Base-by-base conservation (phyloP, 2,329 filamentous ascomycete genomes). In the Talaromyces rugulosus region DNA sequence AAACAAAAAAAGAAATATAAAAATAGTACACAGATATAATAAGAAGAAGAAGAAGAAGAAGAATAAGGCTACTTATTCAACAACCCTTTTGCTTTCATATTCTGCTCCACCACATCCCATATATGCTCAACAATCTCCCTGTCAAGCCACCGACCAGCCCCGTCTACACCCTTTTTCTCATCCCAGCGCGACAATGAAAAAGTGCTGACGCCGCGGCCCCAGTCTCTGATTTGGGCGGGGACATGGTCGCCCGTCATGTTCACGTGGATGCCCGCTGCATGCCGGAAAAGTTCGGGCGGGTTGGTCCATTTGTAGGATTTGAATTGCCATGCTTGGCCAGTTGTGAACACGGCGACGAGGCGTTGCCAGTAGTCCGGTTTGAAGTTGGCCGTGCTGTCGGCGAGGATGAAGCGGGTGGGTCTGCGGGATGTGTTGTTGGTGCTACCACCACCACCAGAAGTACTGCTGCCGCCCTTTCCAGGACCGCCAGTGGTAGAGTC, bases 321-420 rank as follows among this genome's bases (percentile, higher is more conserved):
- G 80, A 99, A 99, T 78, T 99, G 95, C 95, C 95, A 99, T 9
- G 89, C 88, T 79, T 99, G 95, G 36, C 95, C 95, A 0, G 95
- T 99, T 0, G 95, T 99, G 79, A 99, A 98, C 62, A 99, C 93
- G 12, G 91, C 95, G 1, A 97, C 95, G 6, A 99, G 90, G 58
- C 93, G 88, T 70, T 89, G 89, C 95, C 95, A 99, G 81, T 98
- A 97, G 73, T 98, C 93, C 0, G 95, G 95, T 75, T 96, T 96
- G 84, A 99, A 99, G 75, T 95, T 90, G 72, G 96, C 89, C 0
- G 93, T 90, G 18, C 89, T 89, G 75, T 99, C 95, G 59, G 98
- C 94, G 44, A 99, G 87, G 72, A 98, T 96, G 81, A 99, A 99
- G 54, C 93, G 91, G 71, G 95, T 87, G 1, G 92, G 89, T 59